Evolutionary conservation across 2,329 filamentous ascomycete genomes (phyloP), one percentile per base, ranked within the genome.

Genomic region (Cryphonectria naterciae): DNA sequence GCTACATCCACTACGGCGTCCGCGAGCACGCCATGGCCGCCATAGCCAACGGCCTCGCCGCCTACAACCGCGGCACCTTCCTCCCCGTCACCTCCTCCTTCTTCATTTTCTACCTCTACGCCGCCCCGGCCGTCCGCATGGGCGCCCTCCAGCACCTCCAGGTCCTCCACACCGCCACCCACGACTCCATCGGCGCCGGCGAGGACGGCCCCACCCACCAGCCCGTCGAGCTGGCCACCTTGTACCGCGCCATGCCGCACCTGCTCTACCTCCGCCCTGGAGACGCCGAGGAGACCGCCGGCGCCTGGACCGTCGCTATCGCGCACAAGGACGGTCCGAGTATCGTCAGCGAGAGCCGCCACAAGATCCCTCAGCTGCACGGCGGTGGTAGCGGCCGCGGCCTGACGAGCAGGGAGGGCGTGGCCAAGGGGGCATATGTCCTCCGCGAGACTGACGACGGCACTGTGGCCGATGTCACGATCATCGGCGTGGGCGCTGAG

Each of bases 1-100:
- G 87, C 1, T 89, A 88, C 74, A 85, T 90, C 73, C 88, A 88
- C 77, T 90, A 84, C 76, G 88, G 88, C 54, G 85, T 90, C 68
- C 85, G 88, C 6, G 88, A 90, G 74, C 88, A 90, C 75, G 88
- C 87, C 68, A 91, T 91, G 89, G 83, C 83, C 2, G 79, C 84
- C 41, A 85, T 88, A 35, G 83, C 84, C 8, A 88, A 88, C 76
- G 89, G 88, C 3, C 78, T 91, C 4, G 88, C 89, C 0, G 89
- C 89, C 1, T 88, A 80, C 71, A 78, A 79, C 58, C 82, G 78
- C 7, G 83, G 80, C n/a, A 86, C 85, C 0, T 82, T 88, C 73
- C 75, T 89, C 17, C 87, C 87, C 0, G 78, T 88, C 37, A 88
- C 86, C 0, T 84, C 85, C 0, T 82, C 82, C 1, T 89, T 89